Evolutionary conservation across 2,329 filamentous ascomycete species (phyloP).

Genomic region (Aspergillus texensis): DNA sequence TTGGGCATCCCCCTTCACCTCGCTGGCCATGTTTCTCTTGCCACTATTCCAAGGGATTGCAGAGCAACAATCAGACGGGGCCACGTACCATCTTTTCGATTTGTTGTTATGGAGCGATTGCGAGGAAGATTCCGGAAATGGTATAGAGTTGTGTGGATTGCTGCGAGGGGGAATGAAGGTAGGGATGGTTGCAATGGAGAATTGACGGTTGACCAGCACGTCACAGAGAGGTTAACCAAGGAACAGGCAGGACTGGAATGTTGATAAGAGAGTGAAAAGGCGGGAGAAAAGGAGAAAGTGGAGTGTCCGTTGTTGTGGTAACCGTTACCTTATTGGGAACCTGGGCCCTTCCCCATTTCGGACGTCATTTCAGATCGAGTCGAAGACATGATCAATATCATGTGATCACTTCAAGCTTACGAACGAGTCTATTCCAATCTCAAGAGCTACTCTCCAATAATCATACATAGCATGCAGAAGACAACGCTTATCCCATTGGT

Average conservation of each 20-base stretch:
- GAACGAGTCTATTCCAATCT: too few species aligned
- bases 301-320: slow-evolving; percentile 26
- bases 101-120: background rate
- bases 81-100: slow-evolving; percentile 12
- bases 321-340: slow-evolving; percentile 8
- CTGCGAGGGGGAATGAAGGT: slow-evolving; percentile 6
- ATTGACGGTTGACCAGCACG: slow-evolving; percentile 3
- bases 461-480: background rate
- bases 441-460: too few species aligned
- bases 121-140: background rate
- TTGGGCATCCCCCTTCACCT: background rate
- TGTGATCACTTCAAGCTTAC: too few species aligned
- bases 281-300: slow-evolving; percentile 6
- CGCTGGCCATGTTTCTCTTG: background rate
- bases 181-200: slow-evolving; percentile 3
- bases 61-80: slow-evolving; percentile 1
- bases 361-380: background rate
- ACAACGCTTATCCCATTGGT: slow-evolving; percentile 8
- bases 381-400: too few species aligned
- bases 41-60: background rate
- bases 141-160: background rate
- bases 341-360: background rate
- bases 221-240: background rate
- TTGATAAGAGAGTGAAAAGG: background rate
- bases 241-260: background rate